phyloP scores from a whole-genome alignment of 768 basidiomycete genomes.

The Phanerodontia chrysosporium region DNA sequence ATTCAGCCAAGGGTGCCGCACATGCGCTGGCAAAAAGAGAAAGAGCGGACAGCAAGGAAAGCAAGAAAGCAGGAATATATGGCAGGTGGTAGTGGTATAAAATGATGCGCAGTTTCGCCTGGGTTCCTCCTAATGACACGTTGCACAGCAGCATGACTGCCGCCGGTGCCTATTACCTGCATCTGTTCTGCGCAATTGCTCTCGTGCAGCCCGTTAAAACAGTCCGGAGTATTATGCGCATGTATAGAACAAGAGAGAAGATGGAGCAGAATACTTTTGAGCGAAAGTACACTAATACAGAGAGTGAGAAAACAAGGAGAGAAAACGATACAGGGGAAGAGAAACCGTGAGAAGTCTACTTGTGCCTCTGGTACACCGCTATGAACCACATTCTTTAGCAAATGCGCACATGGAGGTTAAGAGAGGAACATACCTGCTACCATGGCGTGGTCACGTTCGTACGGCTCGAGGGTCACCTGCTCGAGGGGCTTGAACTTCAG shows the following conservation, averaged over 20 bases:
- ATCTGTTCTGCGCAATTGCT: neutral
- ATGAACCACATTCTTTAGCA: neutral
- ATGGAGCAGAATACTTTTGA: slow-evolving; percentile 14
- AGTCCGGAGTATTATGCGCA: neutral
- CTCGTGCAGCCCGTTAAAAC: neutral
- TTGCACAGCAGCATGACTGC: slow-evolving; percentile 5
- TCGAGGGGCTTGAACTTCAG: slow-evolving; percentile 89
- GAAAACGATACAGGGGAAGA: slow-evolving; percentile 13
- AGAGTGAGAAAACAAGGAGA: slow-evolving; percentile 5
- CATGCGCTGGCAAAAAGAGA: slow-evolving; percentile 13
- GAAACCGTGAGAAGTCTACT: slow-evolving; percentile 20
- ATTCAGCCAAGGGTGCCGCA: neutral
- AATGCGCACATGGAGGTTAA: too few relatives aligned
- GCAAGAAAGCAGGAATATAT: neutral
- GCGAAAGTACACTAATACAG: slow-evolving; percentile 6
- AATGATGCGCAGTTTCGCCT: slow-evolving; percentile 14
- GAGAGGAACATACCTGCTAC: slow-evolving; percentile 56
- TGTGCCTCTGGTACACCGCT: slow-evolving; percentile 48
- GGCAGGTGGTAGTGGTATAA: neutral
- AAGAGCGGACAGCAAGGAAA: neutral
- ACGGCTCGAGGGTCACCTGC: slow-evolving; percentile 93
- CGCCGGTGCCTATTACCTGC: neutral
- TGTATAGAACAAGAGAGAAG: slow-evolving; percentile 5
- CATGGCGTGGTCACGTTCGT: slow-evolving; percentile 90
- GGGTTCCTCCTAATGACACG: neutral